Evolutionary conservation across 805 yeast species (phyloP).

Genomic region (Ogataea wickerhamii): DNA sequence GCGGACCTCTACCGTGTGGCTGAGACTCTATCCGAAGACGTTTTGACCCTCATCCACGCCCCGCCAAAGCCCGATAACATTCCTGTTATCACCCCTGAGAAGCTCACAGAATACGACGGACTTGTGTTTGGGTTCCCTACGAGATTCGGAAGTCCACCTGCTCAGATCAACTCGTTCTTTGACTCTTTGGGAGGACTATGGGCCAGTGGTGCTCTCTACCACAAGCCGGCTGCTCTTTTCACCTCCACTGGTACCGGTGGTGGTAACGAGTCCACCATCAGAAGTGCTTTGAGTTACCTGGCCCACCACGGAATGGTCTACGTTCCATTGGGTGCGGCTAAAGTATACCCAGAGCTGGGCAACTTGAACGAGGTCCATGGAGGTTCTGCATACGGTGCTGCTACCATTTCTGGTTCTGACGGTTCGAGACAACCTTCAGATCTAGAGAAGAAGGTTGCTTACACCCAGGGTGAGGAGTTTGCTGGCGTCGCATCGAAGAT

Average conservation of each 20-base stretch:
- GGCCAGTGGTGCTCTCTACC: slow-evolving; percentile 69
- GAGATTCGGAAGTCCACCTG: slow-evolving; percentile 77
- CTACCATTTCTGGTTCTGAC: slow-evolving; percentile 70
- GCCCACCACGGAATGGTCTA: slow-evolving; percentile 79
- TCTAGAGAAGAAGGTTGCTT: slow-evolving; percentile 61
- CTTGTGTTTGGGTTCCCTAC: slow-evolving; percentile 84
- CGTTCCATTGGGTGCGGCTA: slow-evolving; percentile 74
- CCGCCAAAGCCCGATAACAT: slow-evolving; percentile 53
- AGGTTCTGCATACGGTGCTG: slow-evolving; percentile 86
- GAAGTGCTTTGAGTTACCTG: slow-evolving; percentile 59
- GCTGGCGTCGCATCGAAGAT: slow-evolving; percentile 39
- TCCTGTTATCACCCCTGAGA: slow-evolving; percentile 61
- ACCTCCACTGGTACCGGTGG: slow-evolving; percentile 79
- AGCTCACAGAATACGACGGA: slow-evolving; percentile 67
- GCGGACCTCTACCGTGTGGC: slow-evolving; percentile 74
- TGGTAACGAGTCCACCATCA: slow-evolving; percentile 73
- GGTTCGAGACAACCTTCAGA: slow-evolving; percentile 69
- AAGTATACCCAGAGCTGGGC: slow-evolving; percentile 49
- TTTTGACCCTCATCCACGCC: slow-evolving; percentile 56
- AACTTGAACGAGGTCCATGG: slow-evolving; percentile 69
- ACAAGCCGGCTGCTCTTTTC: slow-evolving; percentile 73
- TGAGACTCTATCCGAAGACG: slow-evolving; percentile 66
- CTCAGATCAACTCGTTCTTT: slow-evolving; percentile 74
- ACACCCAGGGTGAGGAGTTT: slow-evolving; percentile 66
- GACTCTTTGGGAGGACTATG: slow-evolving; percentile 78